These are phyloP conservation scores for Fusarium robinianum DNA, from an alignment of 2,329 filamentous ascomycete genomes.

Conservation along the genomic window DNA sequence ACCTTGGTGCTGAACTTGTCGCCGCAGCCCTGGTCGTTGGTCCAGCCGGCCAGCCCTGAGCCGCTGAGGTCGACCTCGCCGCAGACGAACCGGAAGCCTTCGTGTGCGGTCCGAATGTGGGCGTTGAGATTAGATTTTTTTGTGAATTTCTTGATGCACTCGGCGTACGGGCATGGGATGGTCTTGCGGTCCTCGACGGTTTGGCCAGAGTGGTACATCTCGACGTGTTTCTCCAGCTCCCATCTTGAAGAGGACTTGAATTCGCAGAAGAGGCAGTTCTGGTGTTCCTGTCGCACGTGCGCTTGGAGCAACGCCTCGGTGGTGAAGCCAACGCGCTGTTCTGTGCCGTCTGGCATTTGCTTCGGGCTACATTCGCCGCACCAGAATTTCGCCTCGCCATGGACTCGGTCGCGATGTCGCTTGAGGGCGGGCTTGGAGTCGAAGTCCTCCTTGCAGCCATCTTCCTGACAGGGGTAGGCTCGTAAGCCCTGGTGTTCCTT, in stretches of 20 bases:
- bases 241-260: conserved; percentile 67
- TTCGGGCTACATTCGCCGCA: conserved; percentile 71
- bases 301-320: conserved; percentile 72
- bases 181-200: conserved; percentile 66
- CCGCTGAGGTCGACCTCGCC: conserved; percentile 66
- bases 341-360: conserved; percentile 45
- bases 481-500: conserved; percentile 73
- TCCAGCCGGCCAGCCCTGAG: conserved; percentile 66
- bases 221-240: conserved; percentile 76
- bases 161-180: conserved; percentile 67
- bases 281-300: conserved; percentile 75
- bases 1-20: conserved; percentile 76
- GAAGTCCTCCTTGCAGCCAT: conserved; percentile 69
- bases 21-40: conserved; percentile 70
- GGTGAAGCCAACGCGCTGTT: conserved; percentile 64
- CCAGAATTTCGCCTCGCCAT: conserved; percentile 72
- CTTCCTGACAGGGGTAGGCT: conserved; percentile 70
- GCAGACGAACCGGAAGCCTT: conserved; percentile 79
- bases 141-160: conserved; percentile 78
- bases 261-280: conserved; percentile 76
- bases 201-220: conserved; percentile 72
- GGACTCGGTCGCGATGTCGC: conserved; percentile 71
- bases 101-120: conserved; percentile 77
- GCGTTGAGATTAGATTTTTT: conserved; percentile 81
- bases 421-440: conserved; percentile 73